phyloP scores from a whole-genome alignment of 331 rosid species.

The Quercus phellos region DNA sequence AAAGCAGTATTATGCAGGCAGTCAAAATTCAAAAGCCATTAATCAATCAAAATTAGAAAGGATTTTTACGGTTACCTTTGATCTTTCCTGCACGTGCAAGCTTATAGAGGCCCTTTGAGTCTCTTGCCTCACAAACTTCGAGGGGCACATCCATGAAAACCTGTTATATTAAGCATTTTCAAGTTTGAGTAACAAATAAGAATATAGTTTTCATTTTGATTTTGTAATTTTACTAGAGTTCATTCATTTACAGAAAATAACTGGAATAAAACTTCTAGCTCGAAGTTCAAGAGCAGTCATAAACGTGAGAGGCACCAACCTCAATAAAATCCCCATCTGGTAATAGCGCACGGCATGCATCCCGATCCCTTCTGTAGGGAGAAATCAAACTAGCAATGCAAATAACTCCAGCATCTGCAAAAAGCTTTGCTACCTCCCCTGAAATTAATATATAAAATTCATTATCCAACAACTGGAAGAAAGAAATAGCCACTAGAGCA shows the following conservation, averaged over 20 bases:
- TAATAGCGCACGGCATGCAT: conserved; percentile 74
- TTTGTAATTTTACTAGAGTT: neutral
- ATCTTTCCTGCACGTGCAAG: conserved; percentile 96
- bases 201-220: neutral
- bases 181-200: neutral
- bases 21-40: neutral
- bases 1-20: neutral
- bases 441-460: neutral
- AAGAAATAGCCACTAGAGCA: neutral
- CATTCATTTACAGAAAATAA: neutral
- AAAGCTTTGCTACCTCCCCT: conserved; percentile 96
- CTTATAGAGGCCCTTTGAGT: conserved; percentile 91
- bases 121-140: conserved; percentile 77
- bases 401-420: conserved; percentile 92
- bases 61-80: conserved; percentile 44
- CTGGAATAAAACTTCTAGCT: neutral
- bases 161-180: conserved; percentile 29
- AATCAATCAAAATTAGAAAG: neutral
- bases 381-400: conserved; percentile 91
- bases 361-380: conserved; percentile 84
- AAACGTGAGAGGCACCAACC: conserved; percentile 36
- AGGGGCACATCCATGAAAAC: conserved; percentile 90
- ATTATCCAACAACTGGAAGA: neutral
- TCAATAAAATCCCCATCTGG: conserved; percentile 85
- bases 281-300: neutral